Base-by-base conservation (phyloP, 805 yeast species). In the Cyberlindnera lachancei region DNA sequence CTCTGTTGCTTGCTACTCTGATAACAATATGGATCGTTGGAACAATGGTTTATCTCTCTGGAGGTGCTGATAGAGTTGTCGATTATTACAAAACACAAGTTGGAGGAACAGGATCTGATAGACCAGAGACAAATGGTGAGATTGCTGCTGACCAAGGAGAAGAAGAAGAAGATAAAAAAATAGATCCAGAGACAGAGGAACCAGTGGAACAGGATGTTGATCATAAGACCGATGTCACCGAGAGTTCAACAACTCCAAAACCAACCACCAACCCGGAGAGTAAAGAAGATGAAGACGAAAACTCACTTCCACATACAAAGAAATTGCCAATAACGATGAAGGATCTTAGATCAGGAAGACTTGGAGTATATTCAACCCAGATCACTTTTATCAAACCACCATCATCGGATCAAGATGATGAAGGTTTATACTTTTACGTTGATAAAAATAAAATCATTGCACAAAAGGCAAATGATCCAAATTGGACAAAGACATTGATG, bases 71-170 rank as follows among this genome's bases (percentile, higher is more conserved):
- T 13, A 33, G 36, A 9, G 37, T 47, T 1, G 14, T 42, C 4
- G 48, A 48, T 18, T 48, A 48, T 25, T 48, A 48, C 36, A 44
- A 46, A 36, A 36, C 24, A 25, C 37, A 33, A 19, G 15, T 31
- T 1, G 50, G 49, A 0, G 13, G 23, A 2, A 24, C 39, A 1
- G 41, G 27, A 3, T 29, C 20, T 23, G 35, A 25, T 12, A 24
- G 20, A 2, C 38, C 42, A 13, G 30, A 27, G 20, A 15, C 12
- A 13, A 23, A 21, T 3, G 28, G 22, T 1, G 33, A 32, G n/a
- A 23, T 28, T 26, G n/a, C n/a, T n/a, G n/a, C n/a, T n/a, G 14
- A 31, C 12, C 27, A 29, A 8, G 35, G 30, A 15, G 20, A 16
- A 17, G 36, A 37, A 23, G 36, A 19, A 13, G 33, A 33, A 4